Conservation (phyloP, 2,329 filamentous ascomycete species). For the Scedosporium aurantiacum region DNA sequence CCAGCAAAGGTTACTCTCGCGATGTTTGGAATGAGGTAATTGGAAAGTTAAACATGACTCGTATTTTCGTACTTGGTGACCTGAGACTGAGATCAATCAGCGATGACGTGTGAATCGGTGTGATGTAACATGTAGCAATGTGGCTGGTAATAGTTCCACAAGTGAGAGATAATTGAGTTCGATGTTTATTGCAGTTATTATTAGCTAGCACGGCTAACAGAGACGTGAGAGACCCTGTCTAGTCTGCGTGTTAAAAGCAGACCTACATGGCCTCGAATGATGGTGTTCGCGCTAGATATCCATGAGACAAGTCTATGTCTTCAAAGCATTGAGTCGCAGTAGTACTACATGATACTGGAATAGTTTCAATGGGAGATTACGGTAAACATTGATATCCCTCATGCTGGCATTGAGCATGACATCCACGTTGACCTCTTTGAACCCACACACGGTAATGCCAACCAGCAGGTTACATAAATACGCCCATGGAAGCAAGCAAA, state of each 20-base stretch:
- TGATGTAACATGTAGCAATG: constrained; percentile 1
- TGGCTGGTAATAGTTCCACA: background rate
- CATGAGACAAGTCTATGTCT: no score
- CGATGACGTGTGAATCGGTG: no score
- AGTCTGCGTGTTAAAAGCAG: no score
- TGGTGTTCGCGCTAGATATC: no score
- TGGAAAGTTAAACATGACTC: background rate
- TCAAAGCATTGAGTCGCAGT: background rate
- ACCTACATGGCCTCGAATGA: no score
- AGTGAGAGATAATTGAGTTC: background rate
- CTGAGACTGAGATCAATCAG: background rate
- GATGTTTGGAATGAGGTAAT: background rate
- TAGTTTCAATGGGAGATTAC: constrained; percentile 47
- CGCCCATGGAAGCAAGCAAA: constrained; percentile 18
- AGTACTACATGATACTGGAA: constrained; percentile 30
- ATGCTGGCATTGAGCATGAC: constrained; percentile 43
- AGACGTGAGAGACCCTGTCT: no score
- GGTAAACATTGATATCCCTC: constrained; percentile 46
- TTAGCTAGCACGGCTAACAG: background rate
- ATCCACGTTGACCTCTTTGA: constrained; percentile 44
- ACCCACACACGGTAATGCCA: constrained; percentile 36
- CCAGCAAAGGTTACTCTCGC: background rate
- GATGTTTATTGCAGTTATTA: no score
- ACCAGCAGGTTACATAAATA: constrained; percentile 23
- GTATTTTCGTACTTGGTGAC: background rate